Percentiles rank a stretch among this genome's conserved stretches.
Conservation (phyloP, 2,329 filamentous ascomycete genomes). For the Botrytis aclada region DNA sequence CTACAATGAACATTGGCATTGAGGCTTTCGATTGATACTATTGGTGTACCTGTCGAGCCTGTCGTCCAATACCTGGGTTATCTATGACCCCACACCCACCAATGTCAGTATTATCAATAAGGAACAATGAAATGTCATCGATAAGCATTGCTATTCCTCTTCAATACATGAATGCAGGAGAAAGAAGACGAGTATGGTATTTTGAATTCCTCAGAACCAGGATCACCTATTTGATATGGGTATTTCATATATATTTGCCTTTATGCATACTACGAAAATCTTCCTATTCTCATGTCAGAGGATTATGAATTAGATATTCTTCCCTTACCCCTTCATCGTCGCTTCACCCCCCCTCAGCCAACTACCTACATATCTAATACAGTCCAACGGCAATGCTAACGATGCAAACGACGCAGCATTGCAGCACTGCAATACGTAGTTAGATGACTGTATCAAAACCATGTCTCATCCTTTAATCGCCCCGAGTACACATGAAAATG, state of each 20-base stretch:
- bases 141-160: neutral
- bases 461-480: neutral
- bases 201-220: neutral
- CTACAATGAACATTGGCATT: neutral
- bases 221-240: neutral
- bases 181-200: neutral
- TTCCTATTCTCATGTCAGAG: neutral
- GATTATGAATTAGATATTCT: neutral
- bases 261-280: neutral
- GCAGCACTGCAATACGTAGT: conserved; percentile 7
- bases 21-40: neutral
- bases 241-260: neutral
- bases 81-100: neutral
- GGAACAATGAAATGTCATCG: neutral
- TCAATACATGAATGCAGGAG: conserved; percentile 8
- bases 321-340: neutral
- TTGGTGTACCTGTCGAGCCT: neutral
- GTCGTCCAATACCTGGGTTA: neutral
- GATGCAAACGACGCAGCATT: neutral
- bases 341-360: neutral
- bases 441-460: neutral
- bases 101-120: neutral
- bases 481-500: conserved; percentile 4
- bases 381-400: conserved; percentile 2
- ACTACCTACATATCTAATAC: neutral